Conservation (phyloP, 352 stramenopile genomes). For the Globisporangium paroecandrum region DNA sequence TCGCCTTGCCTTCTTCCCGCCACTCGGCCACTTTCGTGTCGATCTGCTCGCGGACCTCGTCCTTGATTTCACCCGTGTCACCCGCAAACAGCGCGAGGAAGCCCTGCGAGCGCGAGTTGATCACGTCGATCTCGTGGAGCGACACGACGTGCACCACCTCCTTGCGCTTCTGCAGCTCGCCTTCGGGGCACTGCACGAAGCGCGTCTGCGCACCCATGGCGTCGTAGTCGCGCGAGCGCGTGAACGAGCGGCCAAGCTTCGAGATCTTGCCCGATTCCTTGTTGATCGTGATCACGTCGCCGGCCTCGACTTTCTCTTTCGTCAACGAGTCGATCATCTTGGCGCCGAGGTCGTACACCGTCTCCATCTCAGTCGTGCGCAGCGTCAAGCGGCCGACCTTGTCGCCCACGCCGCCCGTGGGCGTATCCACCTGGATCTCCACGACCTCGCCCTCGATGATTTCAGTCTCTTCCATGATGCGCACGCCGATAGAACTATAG, state of each 20-base stretch:
- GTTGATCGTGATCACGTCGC: slow-evolving; percentile 99
- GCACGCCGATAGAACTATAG: slow-evolving; percentile 91
- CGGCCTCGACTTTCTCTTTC: slow-evolving; percentile 98
- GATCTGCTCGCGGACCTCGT: slow-evolving; percentile 99
- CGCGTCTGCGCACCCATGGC: slow-evolving; percentile 93
- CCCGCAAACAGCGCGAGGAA: slow-evolving; percentile 99
- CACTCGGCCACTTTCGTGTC: slow-evolving; percentile 97
- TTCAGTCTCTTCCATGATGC: slow-evolving; percentile 99
- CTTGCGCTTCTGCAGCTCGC: slow-evolving; percentile 98
- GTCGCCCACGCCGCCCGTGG: slow-evolving; percentile 68
- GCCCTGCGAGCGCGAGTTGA: slow-evolving; percentile 98
- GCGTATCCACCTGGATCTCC: slow-evolving; percentile 97
- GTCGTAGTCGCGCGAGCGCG: slow-evolving; percentile 97
- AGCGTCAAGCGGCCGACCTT: slow-evolving; percentile 94
- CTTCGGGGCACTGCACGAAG: slow-evolving; percentile 91
- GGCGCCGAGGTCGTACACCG: slow-evolving; percentile 98
- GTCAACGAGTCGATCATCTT: slow-evolving; percentile 99
- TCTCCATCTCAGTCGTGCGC: slow-evolving; percentile 99
- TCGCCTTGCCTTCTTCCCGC: slow-evolving; percentile 95
- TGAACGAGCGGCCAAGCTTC: slow-evolving; percentile 97
- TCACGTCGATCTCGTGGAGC: slow-evolving; percentile 99
- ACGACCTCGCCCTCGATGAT: slow-evolving; percentile 99
- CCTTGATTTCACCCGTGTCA: slow-evolving; percentile 99
- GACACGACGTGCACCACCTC: slow-evolving; percentile 97
- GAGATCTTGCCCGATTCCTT: slow-evolving; percentile 98